Base-by-base conservation (phyloP, 2,329 filamentous ascomycete species). In the Stagonosporopsis vannaccii region DNA sequence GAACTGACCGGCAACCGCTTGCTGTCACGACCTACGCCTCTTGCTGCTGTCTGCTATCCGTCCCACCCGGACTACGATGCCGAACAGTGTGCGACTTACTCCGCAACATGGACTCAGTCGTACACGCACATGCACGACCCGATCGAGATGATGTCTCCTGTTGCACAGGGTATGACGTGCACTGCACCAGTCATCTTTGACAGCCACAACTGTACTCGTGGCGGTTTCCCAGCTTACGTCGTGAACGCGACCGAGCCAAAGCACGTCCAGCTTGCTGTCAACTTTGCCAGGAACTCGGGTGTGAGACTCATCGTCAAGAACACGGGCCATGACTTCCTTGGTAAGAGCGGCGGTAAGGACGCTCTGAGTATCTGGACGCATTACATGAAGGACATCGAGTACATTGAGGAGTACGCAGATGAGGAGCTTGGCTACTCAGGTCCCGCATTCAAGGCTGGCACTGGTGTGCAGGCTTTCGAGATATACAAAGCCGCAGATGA, bases 381-480 rank as follows among this genome's bases (percentile, higher is more conserved):
- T 56, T 57, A 69, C 35, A 72, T 75, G 67, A 75, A 76, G 51
- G 49, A 65, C 22, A 73, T 75, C 13, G 65, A 70, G 12, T 73
- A 73, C 41, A 69, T 74, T 33, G 69, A 72, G 50, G 59, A 74
- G 25, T 73, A 69, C n/a, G 59, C 59, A 13, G 70, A 74, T 36
- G 47, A 65, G n/a, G 64, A 68, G 20, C 58, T 71, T 28, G 66
- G 67, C 12, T 80, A 78, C 52, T 68, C 68, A 0, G 83, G 83
- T 0, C 73, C 79, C 2, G 84, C 83, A 0, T 78, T 86, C 61
- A 86, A 83, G 67, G 73, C 85, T 17, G 84, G 82, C 2, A 78
- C 83, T 9, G 85, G 84, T 49, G 79, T 86, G 8, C 77, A 84
- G 54, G 81, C 80, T 3, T 77, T 73, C 32, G 83, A 87, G 58